Percentiles rank a stretch among this genome's conserved stretches.
These are phyloP conservation scores for Blastomyces emzantsi DNA, from an alignment of 2,329 filamentous ascomycete species.

Conservation along the genomic window DNA sequence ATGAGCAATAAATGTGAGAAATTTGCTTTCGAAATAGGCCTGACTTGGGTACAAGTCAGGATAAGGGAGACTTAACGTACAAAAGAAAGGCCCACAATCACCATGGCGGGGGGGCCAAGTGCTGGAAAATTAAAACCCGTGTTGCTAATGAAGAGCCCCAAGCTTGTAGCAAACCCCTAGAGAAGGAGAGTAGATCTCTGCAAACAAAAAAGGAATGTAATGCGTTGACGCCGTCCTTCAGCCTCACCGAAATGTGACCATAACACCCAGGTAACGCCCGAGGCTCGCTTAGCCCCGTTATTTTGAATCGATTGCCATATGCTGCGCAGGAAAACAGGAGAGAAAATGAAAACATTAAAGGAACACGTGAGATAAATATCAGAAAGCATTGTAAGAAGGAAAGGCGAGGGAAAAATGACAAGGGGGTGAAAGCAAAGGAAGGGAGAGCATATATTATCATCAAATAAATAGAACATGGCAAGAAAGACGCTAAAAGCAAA, in stretches of 20 bases:
- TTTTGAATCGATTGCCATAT: slow-evolving; percentile 29
- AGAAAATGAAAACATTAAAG: slow-evolving; percentile 19
- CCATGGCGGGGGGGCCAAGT: slow-evolving; percentile 27
- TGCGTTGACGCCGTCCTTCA: slow-evolving; percentile 28
- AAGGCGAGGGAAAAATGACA: slow-evolving; percentile 10
- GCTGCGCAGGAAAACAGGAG: slow-evolving; percentile 25
- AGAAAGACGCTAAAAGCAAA: slow-evolving; percentile 16
- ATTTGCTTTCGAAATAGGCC: slow-evolving; percentile 38
- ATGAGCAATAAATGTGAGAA: slow-evolving; percentile 38
- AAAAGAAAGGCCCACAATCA: slow-evolving; percentile 32
- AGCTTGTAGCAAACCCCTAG: slow-evolving; percentile 22
- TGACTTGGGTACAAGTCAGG: slow-evolving; percentile 34
- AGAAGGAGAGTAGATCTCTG: slow-evolving; percentile 31
- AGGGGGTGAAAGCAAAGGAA: neutral
- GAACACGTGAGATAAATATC: slow-evolving; percentile 20
- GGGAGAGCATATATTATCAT: slow-evolving; percentile 8
- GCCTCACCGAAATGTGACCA: slow-evolving; percentile 20
- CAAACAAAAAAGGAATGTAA: slow-evolving; percentile 22
- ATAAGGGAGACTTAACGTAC: slow-evolving; percentile 44
- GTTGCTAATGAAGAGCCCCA: slow-evolving; percentile 27
- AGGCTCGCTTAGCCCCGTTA: slow-evolving; percentile 27
- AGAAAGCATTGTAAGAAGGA: neutral
- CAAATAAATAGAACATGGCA: neutral
- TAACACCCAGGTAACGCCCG: slow-evolving; percentile 29
- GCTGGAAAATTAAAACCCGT: slow-evolving; percentile 29